These are phyloP conservation scores for Suhomyces sp. DNA, from an alignment of 805 yeast species.

Conservation along the genomic window DNA sequence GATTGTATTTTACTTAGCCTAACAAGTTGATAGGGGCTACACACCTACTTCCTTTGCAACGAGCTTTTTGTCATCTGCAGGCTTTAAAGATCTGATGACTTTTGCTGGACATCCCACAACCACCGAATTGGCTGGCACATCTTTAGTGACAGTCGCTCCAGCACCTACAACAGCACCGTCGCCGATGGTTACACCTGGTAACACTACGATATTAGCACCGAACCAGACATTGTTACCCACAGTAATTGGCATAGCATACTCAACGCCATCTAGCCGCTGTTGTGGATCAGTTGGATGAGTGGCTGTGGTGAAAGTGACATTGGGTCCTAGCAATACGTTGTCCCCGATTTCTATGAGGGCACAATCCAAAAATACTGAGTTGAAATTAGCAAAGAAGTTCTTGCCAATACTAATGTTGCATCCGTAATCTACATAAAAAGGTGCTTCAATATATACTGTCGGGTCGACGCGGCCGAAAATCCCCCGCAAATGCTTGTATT, in stretches of 20 bases:
- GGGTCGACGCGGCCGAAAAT: conserved; percentile 51
- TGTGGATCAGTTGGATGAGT: conserved; percentile 59
- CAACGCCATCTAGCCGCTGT: conserved; percentile 43
- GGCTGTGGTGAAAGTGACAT: conserved; percentile 57
- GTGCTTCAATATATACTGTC: conserved; percentile 50
- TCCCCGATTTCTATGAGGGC: conserved; percentile 61
- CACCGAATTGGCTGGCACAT: conserved; percentile 52
- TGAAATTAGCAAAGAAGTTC: conserved; percentile 59
- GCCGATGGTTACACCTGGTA: conserved; percentile 69
- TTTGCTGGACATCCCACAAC: conserved; percentile 66
- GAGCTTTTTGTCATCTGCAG: conserved; percentile 15
- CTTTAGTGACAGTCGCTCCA: conserved; percentile 60
- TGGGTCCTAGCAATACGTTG: conserved; percentile 61
- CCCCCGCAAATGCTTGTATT: conserved; percentile 31
- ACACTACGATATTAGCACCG: conserved; percentile 51
- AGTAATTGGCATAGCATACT: conserved; percentile 53
- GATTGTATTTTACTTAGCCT: too few relatives aligned
- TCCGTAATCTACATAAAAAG: conserved; percentile 66
- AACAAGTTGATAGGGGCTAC: too few relatives aligned
- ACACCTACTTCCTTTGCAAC: conserved; percentile 3
- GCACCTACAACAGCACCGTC: conserved; percentile 63
- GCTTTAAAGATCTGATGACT: conserved; percentile 34
- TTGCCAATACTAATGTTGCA: conserved; percentile 57
- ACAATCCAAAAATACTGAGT: conserved; percentile 54
- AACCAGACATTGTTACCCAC: conserved; percentile 71